Evolutionary conservation across 257 asterid species (phyloP).

Genomic region (Fraxinus anomala): DNA sequence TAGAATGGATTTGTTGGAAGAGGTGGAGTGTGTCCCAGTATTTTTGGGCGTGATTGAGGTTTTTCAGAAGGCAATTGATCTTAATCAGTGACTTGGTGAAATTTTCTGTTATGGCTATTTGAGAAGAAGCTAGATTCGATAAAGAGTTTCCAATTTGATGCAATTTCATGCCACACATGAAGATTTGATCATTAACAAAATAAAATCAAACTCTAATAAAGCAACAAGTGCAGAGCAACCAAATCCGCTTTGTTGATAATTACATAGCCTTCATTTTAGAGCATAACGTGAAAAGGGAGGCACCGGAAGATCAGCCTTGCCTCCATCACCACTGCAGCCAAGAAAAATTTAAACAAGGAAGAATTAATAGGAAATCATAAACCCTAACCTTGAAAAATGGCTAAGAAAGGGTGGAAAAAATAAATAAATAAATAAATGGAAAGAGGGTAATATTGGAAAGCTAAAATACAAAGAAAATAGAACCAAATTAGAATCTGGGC

Average conservation of each 20-base stretch:
- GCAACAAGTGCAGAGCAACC: neutral
- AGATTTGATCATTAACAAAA: neutral
- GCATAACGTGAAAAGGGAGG: neutral
- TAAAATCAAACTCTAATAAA: neutral
- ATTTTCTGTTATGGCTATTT: slow-evolving; percentile 25
- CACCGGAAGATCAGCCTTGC: neutral
- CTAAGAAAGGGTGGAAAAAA: too few relatives aligned
- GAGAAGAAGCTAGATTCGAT: neutral
- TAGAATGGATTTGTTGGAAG: slow-evolving; percentile 57
- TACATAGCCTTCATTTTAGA: neutral
- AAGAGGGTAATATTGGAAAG: too few relatives aligned
- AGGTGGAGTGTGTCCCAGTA: slow-evolving; percentile 50
- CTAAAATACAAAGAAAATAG: too few relatives aligned
- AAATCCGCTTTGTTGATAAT: neutral
- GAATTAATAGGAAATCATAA: neutral
- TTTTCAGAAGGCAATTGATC: slow-evolving; percentile 55
- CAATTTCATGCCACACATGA: neutral
- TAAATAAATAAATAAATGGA: too few relatives aligned
- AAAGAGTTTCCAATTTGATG: neutral
- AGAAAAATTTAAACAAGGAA: neutral
- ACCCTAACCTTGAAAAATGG: neutral
- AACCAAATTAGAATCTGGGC: too few relatives aligned
- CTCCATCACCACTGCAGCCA: neutral
- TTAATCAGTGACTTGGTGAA: slow-evolving; percentile 45
- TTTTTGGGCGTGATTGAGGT: slow-evolving; percentile 44